phyloP scores from a whole-genome alignment of 2,329 filamentous ascomycete species.

The Cylindrodendrum hubeiense region DNA sequence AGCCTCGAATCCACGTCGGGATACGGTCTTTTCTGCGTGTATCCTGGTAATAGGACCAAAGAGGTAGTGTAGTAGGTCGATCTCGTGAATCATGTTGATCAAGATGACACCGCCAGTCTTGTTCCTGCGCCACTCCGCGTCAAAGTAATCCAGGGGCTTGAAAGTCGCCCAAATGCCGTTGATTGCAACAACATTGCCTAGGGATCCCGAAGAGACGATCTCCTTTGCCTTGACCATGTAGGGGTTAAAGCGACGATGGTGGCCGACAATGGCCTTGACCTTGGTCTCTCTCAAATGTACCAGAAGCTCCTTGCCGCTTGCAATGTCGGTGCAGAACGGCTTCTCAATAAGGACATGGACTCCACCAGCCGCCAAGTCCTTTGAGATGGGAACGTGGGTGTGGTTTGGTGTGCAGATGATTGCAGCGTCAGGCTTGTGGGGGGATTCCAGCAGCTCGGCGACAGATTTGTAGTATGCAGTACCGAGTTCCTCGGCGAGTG shows the following conservation, averaged over 20 bases:
- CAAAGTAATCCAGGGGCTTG: slow-evolving; percentile 66
- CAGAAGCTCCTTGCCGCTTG: slow-evolving; percentile 50
- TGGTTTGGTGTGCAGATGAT: slow-evolving; percentile 72
- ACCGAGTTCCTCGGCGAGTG: slow-evolving; percentile 37
- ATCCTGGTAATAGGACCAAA: slow-evolving; percentile 65
- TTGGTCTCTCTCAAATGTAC: slow-evolving; percentile 40
- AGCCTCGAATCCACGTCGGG: slow-evolving; percentile 59
- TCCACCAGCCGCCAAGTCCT: slow-evolving; percentile 59
- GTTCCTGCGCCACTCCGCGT: slow-evolving; percentile 60
- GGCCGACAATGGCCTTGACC: slow-evolving; percentile 65
- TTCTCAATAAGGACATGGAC: slow-evolving; percentile 71
- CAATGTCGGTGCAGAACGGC: slow-evolving; percentile 60
- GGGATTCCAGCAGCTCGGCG: slow-evolving; percentile 54
- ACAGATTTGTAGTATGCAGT: slow-evolving; percentile 49
- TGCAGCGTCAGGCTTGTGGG: slow-evolving; percentile 61
- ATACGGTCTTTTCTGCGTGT: slow-evolving; percentile 60
- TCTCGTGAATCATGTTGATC: slow-evolving; percentile 72
- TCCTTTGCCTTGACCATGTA: slow-evolving; percentile 64
- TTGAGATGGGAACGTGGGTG: slow-evolving; percentile 65
- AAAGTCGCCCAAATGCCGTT: slow-evolving; percentile 66
- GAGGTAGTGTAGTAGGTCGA: slow-evolving; percentile 69
- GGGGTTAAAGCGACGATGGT: slow-evolving; percentile 71
- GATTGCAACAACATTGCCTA: slow-evolving; percentile 64
- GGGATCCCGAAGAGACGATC: slow-evolving; percentile 51
- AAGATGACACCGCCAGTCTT: slow-evolving; percentile 61